Base-by-base conservation (phyloP, 371 early-diverging fungal genomes). In the Mortierella sp. region DNA sequence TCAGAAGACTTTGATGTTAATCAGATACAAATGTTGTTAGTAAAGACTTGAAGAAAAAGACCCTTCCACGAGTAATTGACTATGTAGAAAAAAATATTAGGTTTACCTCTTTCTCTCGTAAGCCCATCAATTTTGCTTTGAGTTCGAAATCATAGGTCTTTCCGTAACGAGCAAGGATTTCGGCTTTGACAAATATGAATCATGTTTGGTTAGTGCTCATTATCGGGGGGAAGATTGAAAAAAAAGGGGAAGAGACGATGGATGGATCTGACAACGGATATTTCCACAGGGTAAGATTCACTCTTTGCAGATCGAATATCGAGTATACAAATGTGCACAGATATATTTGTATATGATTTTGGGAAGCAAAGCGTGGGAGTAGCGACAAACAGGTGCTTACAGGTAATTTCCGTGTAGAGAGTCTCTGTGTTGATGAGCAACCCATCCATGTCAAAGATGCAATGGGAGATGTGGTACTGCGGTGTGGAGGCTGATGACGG, bases 371-470 rank as follows among this genome's bases (percentile, higher is more conserved):
- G 55, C 55, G 55, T 55, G 55, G 55, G 55, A 55, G 55, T 55
- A 15, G 32, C 48, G n/a, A 32, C 28, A 55, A 55, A 55, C 55
- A 55, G 55, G 55, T 62, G 33, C 70, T 86, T 87, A 72, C 89
- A 86, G 22, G 96, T 94, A 13, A 96, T 96, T 84, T 93, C 88
- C 8, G 96, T 92, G 84, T 97, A 97, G 65, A 97, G 91, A 40
- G 89, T 86, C 87, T 97, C 98, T 1, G 98, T 96, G 82, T 97
- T 93, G 73, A 86, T 84, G 65, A 90, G 88, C 41, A 90, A 80
- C 22, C 93, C 92, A 85, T 94, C 96, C 96, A 96, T 95, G 75
- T 96, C 96, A 82, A 96, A 96, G 63, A 96, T 92, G 70, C 94
- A 94, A 65, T 94, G 91, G 64, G 91, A 91, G 58, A 94, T 92